phyloP scores from a whole-genome alignment of 345 rosid species.

The Bruguiera parviflora region DNA sequence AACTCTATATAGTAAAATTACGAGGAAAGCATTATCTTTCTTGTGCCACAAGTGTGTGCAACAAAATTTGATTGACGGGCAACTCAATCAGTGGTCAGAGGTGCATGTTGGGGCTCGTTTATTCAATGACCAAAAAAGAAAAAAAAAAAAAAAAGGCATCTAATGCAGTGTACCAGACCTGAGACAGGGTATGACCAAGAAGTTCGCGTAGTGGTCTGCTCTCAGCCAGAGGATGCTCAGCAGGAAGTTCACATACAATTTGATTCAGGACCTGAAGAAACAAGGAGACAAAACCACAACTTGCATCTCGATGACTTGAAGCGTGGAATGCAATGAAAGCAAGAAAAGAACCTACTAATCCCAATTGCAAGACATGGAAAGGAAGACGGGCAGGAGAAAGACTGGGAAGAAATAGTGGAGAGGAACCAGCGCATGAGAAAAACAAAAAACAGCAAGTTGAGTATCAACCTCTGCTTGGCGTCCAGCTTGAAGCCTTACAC shows the following conservation, averaged over 20 bases:
- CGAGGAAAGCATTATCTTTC: neutral
- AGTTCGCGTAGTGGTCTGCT: constrained; percentile 77
- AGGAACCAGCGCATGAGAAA: neutral
- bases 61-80: neutral
- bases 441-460: constrained; percentile 8
- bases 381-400: neutral
- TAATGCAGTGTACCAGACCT: constrained; percentile 39
- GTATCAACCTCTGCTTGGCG: constrained; percentile 84
- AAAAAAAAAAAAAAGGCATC: neutral
- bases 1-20: neutral
- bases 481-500: constrained; percentile 85
- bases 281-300: neutral
- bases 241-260: constrained; percentile 87
- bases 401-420: neutral
- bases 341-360: constrained; percentile 4
- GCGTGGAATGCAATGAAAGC: neutral
- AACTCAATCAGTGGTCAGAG: neutral
- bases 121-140: neutral
- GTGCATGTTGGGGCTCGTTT: too few species aligned
- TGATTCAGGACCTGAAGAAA: constrained; percentile 74
- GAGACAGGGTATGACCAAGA: constrained; percentile 88
- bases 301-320: neutral
- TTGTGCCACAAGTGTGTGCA: neutral
- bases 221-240: constrained; percentile 90
- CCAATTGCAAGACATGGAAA: neutral